Conservation (phyloP, 371 early-diverging fungal species). For the Actinomortierella wolfii region DNA sequence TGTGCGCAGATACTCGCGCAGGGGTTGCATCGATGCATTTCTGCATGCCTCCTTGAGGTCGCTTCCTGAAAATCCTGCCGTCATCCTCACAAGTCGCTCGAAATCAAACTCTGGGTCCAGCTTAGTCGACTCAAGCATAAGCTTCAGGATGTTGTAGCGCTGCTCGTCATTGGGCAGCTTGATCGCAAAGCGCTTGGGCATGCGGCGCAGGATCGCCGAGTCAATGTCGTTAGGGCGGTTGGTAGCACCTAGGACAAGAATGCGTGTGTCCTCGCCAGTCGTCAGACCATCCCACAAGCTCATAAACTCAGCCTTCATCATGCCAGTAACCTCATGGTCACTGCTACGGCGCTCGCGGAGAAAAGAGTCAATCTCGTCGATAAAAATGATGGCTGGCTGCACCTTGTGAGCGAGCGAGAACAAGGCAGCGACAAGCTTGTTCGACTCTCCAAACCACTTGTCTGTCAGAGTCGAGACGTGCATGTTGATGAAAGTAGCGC, state of each 20-base stretch:
- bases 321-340: conserved; percentile 95
- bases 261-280: conserved; percentile 74
- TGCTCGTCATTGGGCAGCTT: conserved; percentile 88
- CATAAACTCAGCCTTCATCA: conserved; percentile 99
- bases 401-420: conserved; percentile 94
- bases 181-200: conserved; percentile 96
- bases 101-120: conserved; percentile 76
- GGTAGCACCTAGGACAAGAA: conserved; percentile 93
- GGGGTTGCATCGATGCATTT: conserved; percentile 94
- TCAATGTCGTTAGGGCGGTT: conserved; percentile 97
- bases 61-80: conserved; percentile 89
- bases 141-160: conserved; percentile 85
- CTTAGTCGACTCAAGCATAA: conserved; percentile 74
- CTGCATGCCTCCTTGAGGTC: conserved; percentile 97
- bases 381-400: conserved; percentile 95
- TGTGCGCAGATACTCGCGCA: conserved; percentile 84
- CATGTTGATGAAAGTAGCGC: conserved; percentile 93
- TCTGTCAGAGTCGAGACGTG: conserved; percentile 95
- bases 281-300: conserved; percentile 97
- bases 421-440: conserved; percentile 90
- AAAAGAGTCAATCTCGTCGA: conserved; percentile 98
- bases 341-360: conserved; percentile 87
- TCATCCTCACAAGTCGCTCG: conserved; percentile 72
- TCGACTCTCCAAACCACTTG: conserved; percentile 98
- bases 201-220: conserved; percentile 92